Percentiles rank a stretch among this genome's conserved stretches.
phyloP scores from a whole-genome alignment of 768 basidiomycete species.

The Lentinus brumalis region DNA sequence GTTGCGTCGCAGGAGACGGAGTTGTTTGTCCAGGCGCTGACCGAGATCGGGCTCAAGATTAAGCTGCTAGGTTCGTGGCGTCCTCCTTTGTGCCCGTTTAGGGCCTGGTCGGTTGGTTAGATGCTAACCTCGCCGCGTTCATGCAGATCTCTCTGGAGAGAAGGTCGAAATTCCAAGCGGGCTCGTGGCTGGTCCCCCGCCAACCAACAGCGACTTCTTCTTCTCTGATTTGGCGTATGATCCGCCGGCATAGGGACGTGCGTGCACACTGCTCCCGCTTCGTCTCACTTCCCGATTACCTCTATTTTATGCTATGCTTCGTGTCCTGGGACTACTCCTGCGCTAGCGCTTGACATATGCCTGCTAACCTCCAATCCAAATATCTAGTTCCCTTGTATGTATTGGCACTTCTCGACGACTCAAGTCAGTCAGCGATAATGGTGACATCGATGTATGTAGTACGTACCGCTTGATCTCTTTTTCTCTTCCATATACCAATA shows the following conservation, averaged over 20 bases:
- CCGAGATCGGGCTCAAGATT: slow-evolving; percentile 91
- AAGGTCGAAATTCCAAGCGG: slow-evolving; percentile 87
- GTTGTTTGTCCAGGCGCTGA: slow-evolving; percentile 82
- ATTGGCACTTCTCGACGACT: too few relatives aligned
- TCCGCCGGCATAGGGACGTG: too few relatives aligned
- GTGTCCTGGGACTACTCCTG: not conserved
- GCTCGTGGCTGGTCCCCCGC: slow-evolving; percentile 75
- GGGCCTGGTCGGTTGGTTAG: not conserved
- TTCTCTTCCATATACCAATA: slow-evolving; percentile 6
- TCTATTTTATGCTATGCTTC: too few relatives aligned
- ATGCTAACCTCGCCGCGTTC: not conserved
- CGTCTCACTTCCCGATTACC: too few relatives aligned
- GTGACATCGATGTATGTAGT: slow-evolving; percentile 7
- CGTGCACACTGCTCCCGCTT: too few relatives aligned
- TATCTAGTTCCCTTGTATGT: too few relatives aligned
- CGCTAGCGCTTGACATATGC: not conserved
- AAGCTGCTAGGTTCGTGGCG: slow-evolving; percentile 72
- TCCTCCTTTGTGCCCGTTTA: not conserved
- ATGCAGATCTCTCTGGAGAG: slow-evolving; percentile 81
- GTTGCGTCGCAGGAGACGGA: slow-evolving; percentile 85
- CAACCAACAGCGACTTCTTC: slow-evolving; percentile 80
- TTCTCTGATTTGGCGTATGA: slow-evolving; percentile 62
- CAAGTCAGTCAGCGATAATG: not conserved
- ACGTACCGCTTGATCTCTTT: not conserved
- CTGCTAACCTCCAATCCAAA: too few relatives aligned